These are phyloP conservation scores for Conringia planisiliqua DNA, from an alignment of 345 rosid species.

Conservation along the genomic window DNA sequence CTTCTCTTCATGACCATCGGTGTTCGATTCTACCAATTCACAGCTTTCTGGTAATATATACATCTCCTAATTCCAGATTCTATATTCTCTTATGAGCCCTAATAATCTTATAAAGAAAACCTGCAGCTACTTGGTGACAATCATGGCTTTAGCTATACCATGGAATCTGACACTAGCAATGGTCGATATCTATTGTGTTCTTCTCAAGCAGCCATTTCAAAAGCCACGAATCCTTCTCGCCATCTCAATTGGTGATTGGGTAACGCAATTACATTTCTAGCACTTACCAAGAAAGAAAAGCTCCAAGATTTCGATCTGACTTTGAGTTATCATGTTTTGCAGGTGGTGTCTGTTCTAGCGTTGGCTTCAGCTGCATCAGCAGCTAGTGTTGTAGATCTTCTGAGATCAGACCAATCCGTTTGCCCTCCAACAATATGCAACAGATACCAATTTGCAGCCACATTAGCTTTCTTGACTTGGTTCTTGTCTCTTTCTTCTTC, in stretches of 20 bases:
- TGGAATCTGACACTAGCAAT: slow-evolving; percentile 82
- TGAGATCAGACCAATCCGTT: slow-evolving; percentile 32
- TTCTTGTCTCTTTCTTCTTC: slow-evolving; percentile 68
- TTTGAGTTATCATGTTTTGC: not conserved
- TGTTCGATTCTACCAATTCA: slow-evolving; percentile 78
- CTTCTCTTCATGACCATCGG: slow-evolving; percentile 87
- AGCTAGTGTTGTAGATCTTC: slow-evolving; percentile 74
- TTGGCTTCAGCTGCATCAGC: slow-evolving; percentile 82
- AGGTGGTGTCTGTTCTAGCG: slow-evolving; percentile 69
- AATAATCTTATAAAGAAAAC: not conserved
- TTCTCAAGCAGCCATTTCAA: slow-evolving; percentile 58
- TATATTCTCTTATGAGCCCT: not conserved
- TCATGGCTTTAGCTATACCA: slow-evolving; percentile 87
- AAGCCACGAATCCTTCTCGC: slow-evolving; percentile 56
- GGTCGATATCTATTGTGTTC: slow-evolving; percentile 71
- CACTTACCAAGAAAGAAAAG: not conserved
- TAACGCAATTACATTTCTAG: slow-evolving; percentile 15
- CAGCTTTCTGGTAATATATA: slow-evolving; percentile 72
- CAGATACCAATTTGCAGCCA: slow-evolving; percentile 76
- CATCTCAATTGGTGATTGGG: slow-evolving; percentile 85
- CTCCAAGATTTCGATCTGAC: not conserved
- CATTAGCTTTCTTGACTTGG: slow-evolving; percentile 89
- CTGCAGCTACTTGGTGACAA: slow-evolving; percentile 74
- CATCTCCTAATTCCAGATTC: not conserved
- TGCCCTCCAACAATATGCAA: slow-evolving; percentile 61